Evolutionary conservation across 371 early-diverging fungal genomes (phyloP).

Genomic region (Blakeslea trispora): DNA sequence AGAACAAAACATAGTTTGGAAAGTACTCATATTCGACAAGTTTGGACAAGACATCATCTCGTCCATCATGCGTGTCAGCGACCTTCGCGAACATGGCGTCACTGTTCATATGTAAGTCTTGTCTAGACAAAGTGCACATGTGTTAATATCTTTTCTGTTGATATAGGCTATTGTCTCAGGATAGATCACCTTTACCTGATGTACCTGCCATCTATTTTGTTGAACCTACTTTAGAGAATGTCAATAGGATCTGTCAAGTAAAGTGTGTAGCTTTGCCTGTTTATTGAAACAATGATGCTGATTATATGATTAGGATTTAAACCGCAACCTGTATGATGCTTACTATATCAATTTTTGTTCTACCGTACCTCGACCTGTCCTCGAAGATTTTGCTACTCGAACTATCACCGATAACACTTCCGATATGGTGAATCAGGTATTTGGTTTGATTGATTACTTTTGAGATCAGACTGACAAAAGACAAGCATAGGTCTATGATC

Average conservation of each 20-base stretch:
- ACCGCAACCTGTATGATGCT: constrained; percentile 88
- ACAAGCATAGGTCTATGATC: constrained; percentile 84
- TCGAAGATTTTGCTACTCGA: constrained; percentile 92
- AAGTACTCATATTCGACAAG: constrained; percentile 95
- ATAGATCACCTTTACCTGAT: constrained; percentile 88
- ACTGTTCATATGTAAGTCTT: constrained; percentile 92
- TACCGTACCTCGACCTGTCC: constrained; percentile 81
- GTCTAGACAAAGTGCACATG: not conserved
- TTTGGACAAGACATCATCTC: constrained; percentile 95
- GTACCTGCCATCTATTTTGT: constrained; percentile 99
- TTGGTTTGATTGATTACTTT: no score
- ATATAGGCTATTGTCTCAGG: constrained; percentile 73
- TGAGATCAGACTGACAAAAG: no score
- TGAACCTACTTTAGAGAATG: constrained; percentile 86
- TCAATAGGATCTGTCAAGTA: constrained; percentile 79
- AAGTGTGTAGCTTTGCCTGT: no score
- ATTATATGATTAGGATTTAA: constrained; percentile 71
- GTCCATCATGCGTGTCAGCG: constrained; percentile 95
- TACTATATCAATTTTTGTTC: constrained; percentile 96
- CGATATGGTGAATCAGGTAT: constrained; percentile 78
- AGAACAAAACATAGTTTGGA: constrained; percentile 75
- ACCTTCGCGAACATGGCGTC: constrained; percentile 97
- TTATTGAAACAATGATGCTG: not conserved
- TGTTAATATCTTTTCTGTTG: not conserved
- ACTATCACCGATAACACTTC: constrained; percentile 74